These are phyloP conservation scores for Scenedesmus sp. DNA, from an alignment of 163 green algal genomes.

Conservation along the genomic window DNA sequence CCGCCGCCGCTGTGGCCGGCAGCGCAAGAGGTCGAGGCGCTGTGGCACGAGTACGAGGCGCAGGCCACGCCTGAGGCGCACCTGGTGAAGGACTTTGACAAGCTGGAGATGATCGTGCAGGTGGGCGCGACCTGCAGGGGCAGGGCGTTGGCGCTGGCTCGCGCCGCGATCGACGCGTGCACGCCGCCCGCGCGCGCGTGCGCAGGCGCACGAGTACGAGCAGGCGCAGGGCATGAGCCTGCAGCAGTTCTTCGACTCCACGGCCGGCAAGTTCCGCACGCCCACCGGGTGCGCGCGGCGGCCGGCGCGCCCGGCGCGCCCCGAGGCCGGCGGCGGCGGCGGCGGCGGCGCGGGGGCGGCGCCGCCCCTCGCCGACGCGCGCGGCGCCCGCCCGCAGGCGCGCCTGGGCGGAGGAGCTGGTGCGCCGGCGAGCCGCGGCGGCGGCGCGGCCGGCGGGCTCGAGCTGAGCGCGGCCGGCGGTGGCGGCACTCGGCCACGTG, in stretches of 20 bases:
- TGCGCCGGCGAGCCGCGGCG: background rate
- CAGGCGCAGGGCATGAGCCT: conserved; percentile 68
- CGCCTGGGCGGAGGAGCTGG: conserved; percentile 26
- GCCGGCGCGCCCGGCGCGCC: background rate
- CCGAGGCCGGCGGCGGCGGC: background rate
- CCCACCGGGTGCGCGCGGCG: conserved; percentile 51
- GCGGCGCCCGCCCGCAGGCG: conserved; percentile 5
- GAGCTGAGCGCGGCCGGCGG: too few relatives aligned
- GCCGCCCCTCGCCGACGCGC: background rate
- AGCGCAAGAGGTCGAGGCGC: conserved; percentile 67
- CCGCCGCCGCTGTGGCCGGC: too few relatives aligned
- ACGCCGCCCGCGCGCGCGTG: conserved; percentile 23
- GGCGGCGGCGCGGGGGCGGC: background rate
- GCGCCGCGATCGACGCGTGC: background rate
- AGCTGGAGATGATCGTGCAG: conserved; percentile 97
- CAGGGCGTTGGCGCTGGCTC: conserved; percentile 9
- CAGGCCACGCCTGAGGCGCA: conserved; percentile 74
- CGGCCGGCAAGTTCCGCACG: conserved; percentile 79
- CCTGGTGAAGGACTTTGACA: conserved; percentile 96
- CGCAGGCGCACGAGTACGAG: conserved; percentile 74
- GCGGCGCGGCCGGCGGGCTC: too few relatives aligned
- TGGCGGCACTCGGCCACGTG: too few relatives aligned
- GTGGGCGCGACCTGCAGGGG: too few relatives aligned
- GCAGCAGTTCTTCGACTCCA: conserved; percentile 92
- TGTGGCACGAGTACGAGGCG: conserved; percentile 92